phyloP scores from a whole-genome alignment of 2,329 filamentous ascomycete species.

The Epichloe aotearoae region DNA sequence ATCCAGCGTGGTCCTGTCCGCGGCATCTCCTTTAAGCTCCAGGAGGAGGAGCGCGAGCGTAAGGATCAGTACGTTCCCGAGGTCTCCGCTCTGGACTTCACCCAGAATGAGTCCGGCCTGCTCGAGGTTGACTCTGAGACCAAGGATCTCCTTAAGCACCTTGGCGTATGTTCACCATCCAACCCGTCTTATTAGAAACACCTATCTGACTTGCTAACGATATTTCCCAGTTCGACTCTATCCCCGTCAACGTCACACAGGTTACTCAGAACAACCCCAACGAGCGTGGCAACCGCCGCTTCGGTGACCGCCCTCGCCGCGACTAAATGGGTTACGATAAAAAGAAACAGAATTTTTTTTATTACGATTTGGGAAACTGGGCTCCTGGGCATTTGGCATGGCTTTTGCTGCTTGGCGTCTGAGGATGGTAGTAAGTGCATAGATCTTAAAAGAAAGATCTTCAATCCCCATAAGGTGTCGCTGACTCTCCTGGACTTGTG shows the following conservation, averaged over 20 bases:
- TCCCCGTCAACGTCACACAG: slow-evolving; percentile 89
- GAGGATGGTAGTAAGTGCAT: slow-evolving; percentile 42
- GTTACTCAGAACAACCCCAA: slow-evolving; percentile 78
- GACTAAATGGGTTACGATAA: slow-evolving; percentile 14
- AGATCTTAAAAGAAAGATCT: slow-evolving; percentile 48
- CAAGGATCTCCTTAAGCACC: slow-evolving; percentile 97
- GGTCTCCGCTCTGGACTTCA: slow-evolving; percentile 96
- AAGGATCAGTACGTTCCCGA: slow-evolving; percentile 99
- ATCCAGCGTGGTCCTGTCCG: slow-evolving; percentile 98
- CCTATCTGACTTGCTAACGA: slow-evolving; percentile 14
- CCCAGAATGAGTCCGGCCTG: slow-evolving; percentile 84
- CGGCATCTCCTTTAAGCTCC: slow-evolving; percentile 99
- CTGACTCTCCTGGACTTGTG: slow-evolving; percentile 49
- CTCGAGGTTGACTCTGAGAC: slow-evolving; percentile 95
- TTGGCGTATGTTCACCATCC: slow-evolving; percentile 63
- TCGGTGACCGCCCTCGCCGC: slow-evolving; percentile 45
- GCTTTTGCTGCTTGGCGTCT: slow-evolving; percentile 39
- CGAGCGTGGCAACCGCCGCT: slow-evolving; percentile 68
- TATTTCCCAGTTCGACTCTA: slow-evolving; percentile 69
- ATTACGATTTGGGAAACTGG: slow-evolving; percentile 19
- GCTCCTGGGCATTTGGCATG: slow-evolving; percentile 31
- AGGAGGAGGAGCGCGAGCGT: slow-evolving; percentile 99
- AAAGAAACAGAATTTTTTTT: not conserved
- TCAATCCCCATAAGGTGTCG: slow-evolving; percentile 69
- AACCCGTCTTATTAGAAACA: not conserved